Conservation (phyloP, 2,329 filamentous ascomycete species). For the Ustulina deusta region DNA sequence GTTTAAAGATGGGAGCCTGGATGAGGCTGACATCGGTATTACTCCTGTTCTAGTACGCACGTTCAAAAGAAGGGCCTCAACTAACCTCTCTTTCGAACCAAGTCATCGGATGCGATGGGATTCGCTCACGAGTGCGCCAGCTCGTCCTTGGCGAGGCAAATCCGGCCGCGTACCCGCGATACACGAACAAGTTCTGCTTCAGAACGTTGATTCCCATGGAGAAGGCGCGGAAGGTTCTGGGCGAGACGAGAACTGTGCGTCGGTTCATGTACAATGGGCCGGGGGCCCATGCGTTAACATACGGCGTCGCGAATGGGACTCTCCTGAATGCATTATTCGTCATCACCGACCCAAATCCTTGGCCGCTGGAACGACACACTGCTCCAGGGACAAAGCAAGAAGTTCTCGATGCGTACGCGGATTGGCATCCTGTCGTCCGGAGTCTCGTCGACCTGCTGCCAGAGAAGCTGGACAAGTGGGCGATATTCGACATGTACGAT, state of each 20-base stretch:
- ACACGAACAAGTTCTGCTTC: slow-evolving; percentile 71
- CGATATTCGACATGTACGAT: slow-evolving; percentile 64
- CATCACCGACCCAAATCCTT: slow-evolving; percentile 54
- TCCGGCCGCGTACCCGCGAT: slow-evolving; percentile 60
- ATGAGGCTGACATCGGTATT: slow-evolving; percentile 50
- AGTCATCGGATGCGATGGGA: slow-evolving; percentile 73
- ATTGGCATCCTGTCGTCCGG: slow-evolving; percentile 57
- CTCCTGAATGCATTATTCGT: slow-evolving; percentile 69
- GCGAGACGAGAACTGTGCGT: slow-evolving; percentile 61
- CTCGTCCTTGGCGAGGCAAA: slow-evolving; percentile 63
- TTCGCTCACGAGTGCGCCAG: slow-evolving; percentile 67
- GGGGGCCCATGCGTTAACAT: slow-evolving; percentile 69
- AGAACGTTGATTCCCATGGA: slow-evolving; percentile 71
- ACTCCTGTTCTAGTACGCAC: neutral
- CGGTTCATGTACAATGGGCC: slow-evolving; percentile 69
- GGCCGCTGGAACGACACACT: slow-evolving; percentile 51
- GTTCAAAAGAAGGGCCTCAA: neutral
- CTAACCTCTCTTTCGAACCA: slow-evolving; percentile 20
- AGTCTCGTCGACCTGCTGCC: slow-evolving; percentile 59
- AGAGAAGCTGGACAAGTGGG: slow-evolving; percentile 65
- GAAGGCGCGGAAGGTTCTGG: slow-evolving; percentile 61
- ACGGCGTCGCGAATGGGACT: slow-evolving; percentile 68
- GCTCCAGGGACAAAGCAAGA: slow-evolving; percentile 55
- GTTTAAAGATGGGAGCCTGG: slow-evolving; percentile 51
- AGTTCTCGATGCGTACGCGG: slow-evolving; percentile 55